Base-by-base conservation (phyloP, 208 protist species). In the Blechomonas ayalai region DNA sequence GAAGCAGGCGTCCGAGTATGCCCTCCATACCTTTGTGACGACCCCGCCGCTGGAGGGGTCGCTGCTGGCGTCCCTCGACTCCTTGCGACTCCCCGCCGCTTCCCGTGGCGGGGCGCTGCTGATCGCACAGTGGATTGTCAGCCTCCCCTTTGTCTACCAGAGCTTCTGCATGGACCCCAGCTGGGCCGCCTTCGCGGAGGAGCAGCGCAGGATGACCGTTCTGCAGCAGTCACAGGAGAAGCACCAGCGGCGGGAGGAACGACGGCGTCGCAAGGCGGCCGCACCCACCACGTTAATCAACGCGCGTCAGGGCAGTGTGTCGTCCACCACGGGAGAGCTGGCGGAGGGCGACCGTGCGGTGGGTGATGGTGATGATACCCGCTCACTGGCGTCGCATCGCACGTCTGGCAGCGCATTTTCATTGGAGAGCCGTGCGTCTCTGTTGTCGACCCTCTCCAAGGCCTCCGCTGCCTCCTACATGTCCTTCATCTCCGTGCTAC, bases 401-500 rank as follows among this genome's bases (percentile, higher is more conserved):
- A 52, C 50, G 3, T 42, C 54, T 6, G 28, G 46, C n/a, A 69
- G 51, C 49, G 26, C 53, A 25, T 31, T 73, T 20, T 88, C 83
- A 4, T 54, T 83, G 19, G 65, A 57, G 19, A 86, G 74, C 20
- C 79, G 84, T 2, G 69, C 71, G 8, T 89, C 78, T n/a, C 59
- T 88, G n/a, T 66, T 94, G 18, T 91, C 86, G 4, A 82, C 72
- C 16, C 57, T 90, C 26, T 90, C 82, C 4, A 71, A 72, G 47
- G 46, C 67, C 23, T 91, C 82, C 18, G 59, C 74, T 2, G 67
- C 78, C 9, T 78, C 79, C 8, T 94, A 90, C 49, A 45, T 75
- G 9, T 73, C 68, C 19, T 94, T 94, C 53, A 25, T 94, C 22
- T 90, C 86, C 0, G 67, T 89, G n/a, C 64, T 94, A 28, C 57